phyloP scores from a whole-genome alignment of 257 asterid species.

The Petunia axillaris region DNA sequence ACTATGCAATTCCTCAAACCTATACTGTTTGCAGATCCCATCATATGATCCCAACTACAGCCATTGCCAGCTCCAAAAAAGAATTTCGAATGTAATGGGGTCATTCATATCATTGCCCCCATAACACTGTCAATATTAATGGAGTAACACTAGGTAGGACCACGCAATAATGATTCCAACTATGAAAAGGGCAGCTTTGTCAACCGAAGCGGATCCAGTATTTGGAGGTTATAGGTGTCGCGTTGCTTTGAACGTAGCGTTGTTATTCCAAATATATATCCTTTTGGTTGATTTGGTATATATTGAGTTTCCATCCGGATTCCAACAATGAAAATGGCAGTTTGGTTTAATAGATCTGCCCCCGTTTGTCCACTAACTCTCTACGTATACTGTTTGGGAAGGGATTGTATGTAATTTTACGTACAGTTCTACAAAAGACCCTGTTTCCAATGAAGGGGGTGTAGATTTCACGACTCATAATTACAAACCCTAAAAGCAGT shows the following conservation, averaged over 20 bases:
- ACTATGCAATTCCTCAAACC: not conserved
- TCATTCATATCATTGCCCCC: not conserved
- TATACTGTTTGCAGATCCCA: slow-evolving; percentile 18
- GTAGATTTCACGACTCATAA: slow-evolving; percentile 65
- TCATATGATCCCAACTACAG: not conserved
- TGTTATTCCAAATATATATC: no score
- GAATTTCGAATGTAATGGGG: not conserved
- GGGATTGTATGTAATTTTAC: no score
- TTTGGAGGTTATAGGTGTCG: no score
- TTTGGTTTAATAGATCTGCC: no score
- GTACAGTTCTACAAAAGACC: no score
- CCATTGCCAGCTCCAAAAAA: not conserved
- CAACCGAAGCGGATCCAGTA: no score
- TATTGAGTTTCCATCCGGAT: no score
- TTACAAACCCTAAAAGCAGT: slow-evolving; percentile 67
- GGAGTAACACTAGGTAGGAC: not conserved
- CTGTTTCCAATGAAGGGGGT: not conserved
- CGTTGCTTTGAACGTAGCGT: no score
- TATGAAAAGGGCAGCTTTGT: not conserved
- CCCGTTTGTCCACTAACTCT: no score
- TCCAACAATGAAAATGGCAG: no score
- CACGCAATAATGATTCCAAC: not conserved
- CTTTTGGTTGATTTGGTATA: no score
- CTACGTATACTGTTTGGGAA: no score
- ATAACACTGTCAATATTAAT: not conserved